Evolutionary conservation across 1,139 yeast genomes (phyloP).

Genomic region (Candida buenavistaensis): DNA sequence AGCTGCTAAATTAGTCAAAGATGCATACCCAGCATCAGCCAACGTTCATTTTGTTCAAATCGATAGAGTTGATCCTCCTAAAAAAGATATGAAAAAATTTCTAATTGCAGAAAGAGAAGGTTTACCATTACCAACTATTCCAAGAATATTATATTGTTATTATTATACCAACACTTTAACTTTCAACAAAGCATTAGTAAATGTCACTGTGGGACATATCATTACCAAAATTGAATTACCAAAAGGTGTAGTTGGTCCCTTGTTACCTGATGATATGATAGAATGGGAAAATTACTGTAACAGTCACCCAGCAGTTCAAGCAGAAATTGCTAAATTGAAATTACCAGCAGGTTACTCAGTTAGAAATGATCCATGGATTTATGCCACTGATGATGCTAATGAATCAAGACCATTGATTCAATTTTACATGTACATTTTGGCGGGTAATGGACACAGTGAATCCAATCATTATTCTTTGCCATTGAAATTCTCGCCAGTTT

Average conservation of each 20-base stretch:
- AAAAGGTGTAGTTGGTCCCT: constrained; percentile 70
- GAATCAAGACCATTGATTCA: constrained; percentile 66
- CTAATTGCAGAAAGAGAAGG: constrained; percentile 72
- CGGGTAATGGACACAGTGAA: constrained; percentile 68
- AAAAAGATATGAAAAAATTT: constrained; percentile 66
- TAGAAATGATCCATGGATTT: constrained; percentile 84
- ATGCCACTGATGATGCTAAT: constrained; percentile 70
- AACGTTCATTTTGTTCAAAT: constrained; percentile 70
- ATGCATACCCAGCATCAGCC: constrained; percentile 47
- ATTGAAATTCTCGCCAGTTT: constrained; percentile 78
- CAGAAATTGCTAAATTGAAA: constrained; percentile 64
- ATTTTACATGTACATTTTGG: constrained; percentile 76
- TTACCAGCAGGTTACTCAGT: constrained; percentile 57
- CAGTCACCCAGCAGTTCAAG: constrained; percentile 58
- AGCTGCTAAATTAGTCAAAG: constrained; percentile 65
- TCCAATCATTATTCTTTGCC: constrained; percentile 87
- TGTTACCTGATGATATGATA: constrained; percentile 67
- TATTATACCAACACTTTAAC: constrained; percentile 59
- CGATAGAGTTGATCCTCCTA: constrained; percentile 81
- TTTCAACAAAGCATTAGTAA: constrained; percentile 73
- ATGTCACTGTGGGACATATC: constrained; percentile 63
- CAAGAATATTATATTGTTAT: constrained; percentile 68
- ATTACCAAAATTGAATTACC: constrained; percentile 59
- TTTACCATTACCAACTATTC: constrained; percentile 51
- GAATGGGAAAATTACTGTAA: constrained; percentile 53